Evolutionary conservation across 805 yeast species (phyloP), one percentile per base, ranked within the genome.

Genomic region (Saccharomycopsis fermentans): DNA sequence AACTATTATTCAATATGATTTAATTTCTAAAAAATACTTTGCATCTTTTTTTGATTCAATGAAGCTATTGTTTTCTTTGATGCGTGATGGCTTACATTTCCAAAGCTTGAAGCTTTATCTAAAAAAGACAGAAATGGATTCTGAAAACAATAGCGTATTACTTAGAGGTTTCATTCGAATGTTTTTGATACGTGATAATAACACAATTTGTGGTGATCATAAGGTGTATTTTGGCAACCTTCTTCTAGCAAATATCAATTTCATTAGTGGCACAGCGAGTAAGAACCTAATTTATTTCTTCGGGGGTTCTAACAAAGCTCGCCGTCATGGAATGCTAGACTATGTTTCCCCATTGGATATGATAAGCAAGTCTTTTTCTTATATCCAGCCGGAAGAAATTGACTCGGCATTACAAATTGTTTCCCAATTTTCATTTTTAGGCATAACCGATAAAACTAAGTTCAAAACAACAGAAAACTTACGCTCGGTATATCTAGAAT

Each of bases 81-180:
- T 35, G 47, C 12, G 6, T 4, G 24, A 43, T 4, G 50, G 50
- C n/a, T 43, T 43, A 24, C 17, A 43, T 43, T 43, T 43, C 9
- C 35, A 35, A 34, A 32, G 36, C 12, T 14, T 54, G 19, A 34
- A 19, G 52, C 39, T 17, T 14, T 56, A 36, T 19, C 32, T 59
- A 4, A 6, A 48, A 29, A 50, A 57, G 21, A 17, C 37, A 6
- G 32, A 40, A 24, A 16, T 37, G 11, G 35, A 55, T 29, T 54
- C 59, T n/a, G 50, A 55, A 12, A 36, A 73, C 55, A 65, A 65
- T 54, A 77, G 74, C 64, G 72, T 71, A 1, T 54, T 87, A n/a
- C 77, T 84, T 1, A 75, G 91, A 60, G 86, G 87, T 1, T 64
- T 83, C 11, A 77, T 83, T 64, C 88, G 85, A 57, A 70, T 84